These are phyloP conservation scores for Apiospora koreana DNA, from an alignment of 2,329 filamentous ascomycete species.

Conservation along the genomic window DNA sequence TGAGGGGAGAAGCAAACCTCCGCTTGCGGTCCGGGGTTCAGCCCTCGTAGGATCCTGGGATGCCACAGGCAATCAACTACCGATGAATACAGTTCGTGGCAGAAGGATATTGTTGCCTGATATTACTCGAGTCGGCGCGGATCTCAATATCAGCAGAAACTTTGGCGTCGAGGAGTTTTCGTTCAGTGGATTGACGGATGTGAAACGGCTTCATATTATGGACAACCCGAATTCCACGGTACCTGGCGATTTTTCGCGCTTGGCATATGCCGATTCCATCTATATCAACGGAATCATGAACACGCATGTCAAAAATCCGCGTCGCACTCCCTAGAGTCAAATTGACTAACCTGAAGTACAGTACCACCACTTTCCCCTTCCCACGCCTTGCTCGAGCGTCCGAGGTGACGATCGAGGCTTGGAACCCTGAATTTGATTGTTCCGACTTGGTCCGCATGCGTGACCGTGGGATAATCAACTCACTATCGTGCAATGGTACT, in stretches of 20 bases:
- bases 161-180: background rate
- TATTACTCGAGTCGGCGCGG: background rate
- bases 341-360: background rate
- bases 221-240: background rate
- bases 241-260: background rate
- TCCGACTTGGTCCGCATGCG: background rate
- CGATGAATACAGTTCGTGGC: no score
- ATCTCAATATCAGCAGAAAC: background rate
- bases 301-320: background rate
- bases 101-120: no score
- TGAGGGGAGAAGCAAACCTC: no score
- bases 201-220: background rate
- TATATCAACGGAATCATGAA: background rate
- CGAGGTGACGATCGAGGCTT: background rate
- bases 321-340: background rate
- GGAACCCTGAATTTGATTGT: background rate
- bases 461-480: background rate
- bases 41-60: no score
- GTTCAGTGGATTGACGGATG: background rate
- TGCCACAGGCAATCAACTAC: no score
- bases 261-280: background rate
- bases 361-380: background rate
- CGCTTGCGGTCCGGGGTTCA: no score
- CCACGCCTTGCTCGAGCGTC: background rate
- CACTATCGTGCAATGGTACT: background rate